Base-by-base conservation (phyloP, 2,329 filamentous ascomycete species). In the Penicillium capsulatum region DNA sequence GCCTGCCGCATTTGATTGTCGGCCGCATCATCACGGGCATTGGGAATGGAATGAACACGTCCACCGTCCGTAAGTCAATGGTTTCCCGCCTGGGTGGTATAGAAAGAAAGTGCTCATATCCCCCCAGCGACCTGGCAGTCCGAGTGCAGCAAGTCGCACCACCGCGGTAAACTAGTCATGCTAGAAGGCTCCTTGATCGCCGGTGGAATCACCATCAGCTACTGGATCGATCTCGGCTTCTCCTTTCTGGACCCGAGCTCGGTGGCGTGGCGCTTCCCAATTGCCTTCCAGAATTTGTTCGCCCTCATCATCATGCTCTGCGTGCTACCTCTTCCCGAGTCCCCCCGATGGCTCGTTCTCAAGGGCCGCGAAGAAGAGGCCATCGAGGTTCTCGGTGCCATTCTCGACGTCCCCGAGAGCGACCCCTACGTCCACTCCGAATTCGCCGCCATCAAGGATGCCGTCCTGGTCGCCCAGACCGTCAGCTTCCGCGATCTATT, bases 401-500 rank as follows among this genome's bases (percentile, higher is more conserved):
- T 75, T 3, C 61, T 66, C 19, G 68, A 75, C 42, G 61, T 71
- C 16, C 58, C 70, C 6, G 62, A 66, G 31, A 66, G 68, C 17
- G 66, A 73, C 37, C 54, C 61, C 7, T 64, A 63, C 20, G 58
- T 75, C 16, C 58, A 63, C 17, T 57, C 61, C 22, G 70, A 75
- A 42, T 73, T 72, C 45, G 49, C 61, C 6, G 70, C 69, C 3
- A 72, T 75, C 58, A 73, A 74, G 47, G 71, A 72, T 44, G 70
- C 70, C 2, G 71, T 73, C 1, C 46, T 72, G 27, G 69, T 70
- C 39, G 66, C 70, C 57, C 60, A 65, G 17, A 67, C 71, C 54
- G 73, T 73, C 17, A 67, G 64, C 17, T 79, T 79, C 61, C 56
- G 59, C 5, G 76, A 79, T 45, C 65, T 79, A 11, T 77, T 79